These are phyloP conservation scores for Clonostachys sp. DNA, from an alignment of 2,329 filamentous ascomycete species.

Conservation along the genomic window DNA sequence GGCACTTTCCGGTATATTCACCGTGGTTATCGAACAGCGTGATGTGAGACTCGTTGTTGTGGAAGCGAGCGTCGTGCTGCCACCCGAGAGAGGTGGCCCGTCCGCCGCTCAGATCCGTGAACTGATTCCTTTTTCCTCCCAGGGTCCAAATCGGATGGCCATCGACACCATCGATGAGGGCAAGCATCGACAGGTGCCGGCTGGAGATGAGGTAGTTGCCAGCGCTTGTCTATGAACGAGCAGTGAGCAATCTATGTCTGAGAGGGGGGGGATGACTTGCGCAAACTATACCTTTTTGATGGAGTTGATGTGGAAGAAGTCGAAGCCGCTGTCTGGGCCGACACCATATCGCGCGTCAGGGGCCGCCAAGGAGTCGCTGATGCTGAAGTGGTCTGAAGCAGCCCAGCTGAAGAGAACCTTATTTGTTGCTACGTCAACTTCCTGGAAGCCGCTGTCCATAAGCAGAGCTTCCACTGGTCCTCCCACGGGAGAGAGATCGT, in stretches of 20 bases:
- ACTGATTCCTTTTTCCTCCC: constrained; percentile 26
- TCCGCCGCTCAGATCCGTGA: constrained; percentile 24
- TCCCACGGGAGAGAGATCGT: constrained; percentile 20
- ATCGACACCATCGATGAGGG: constrained; percentile 18
- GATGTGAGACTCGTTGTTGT: constrained; percentile 18
- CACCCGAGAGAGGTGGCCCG: constrained; percentile 27
- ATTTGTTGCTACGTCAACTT: constrained; percentile 27
- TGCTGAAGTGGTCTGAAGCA: constrained; percentile 21
- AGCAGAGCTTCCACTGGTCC: constrained; percentile 19
- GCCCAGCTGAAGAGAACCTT: constrained; percentile 28
- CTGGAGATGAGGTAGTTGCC: constrained; percentile 30
- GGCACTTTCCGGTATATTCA: constrained; percentile 19
- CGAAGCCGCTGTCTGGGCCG: constrained; percentile 19
- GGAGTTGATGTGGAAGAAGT: constrained; percentile 32
- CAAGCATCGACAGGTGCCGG: constrained; percentile 20
- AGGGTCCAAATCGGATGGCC: constrained; percentile 27
- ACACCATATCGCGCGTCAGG: constrained; percentile 21
- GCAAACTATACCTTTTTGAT: constrained; percentile 19
- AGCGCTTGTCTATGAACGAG: constrained; percentile 5
- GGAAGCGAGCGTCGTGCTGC: constrained; percentile 30
- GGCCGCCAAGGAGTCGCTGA: constrained; percentile 14
- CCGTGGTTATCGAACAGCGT: constrained; percentile 33
- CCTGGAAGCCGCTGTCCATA: constrained; percentile 30
- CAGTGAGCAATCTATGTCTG: not conserved
- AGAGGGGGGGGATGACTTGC: not conserved